Conservation (phyloP, 1,284 basidiomycete genomes). For the Apiotrichum sp. region DNA sequence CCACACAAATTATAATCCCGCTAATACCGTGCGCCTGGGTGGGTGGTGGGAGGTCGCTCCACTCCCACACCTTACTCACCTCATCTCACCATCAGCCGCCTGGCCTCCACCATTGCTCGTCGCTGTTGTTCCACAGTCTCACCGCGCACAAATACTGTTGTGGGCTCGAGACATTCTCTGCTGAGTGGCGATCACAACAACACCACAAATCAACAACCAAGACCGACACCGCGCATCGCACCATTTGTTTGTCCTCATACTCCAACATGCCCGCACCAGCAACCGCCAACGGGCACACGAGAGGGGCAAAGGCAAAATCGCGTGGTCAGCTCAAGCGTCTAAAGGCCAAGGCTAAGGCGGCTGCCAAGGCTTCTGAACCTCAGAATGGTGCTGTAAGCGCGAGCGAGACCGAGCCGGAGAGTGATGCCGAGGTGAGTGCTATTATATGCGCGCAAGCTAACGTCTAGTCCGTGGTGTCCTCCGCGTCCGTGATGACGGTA, state of each 20-base stretch:
- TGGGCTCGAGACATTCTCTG: no score
- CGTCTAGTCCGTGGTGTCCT: constrained; percentile 23
- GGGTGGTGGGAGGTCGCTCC: no score
- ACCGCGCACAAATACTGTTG: no score
- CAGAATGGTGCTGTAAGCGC: constrained; percentile 36
- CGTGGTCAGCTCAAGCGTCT: constrained; percentile 40
- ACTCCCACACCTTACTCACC: no score
- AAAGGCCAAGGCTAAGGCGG: constrained; percentile 40
- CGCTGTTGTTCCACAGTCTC: no score
- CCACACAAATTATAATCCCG: background rate
- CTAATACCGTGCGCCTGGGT: background rate
- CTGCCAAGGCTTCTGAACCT: constrained; percentile 17
- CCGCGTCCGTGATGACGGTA: constrained; percentile 25
- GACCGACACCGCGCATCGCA: no score
- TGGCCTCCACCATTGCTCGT: no score
- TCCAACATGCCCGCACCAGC: constrained; percentile 13
- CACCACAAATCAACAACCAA: no score
- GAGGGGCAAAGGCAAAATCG: constrained; percentile 33
- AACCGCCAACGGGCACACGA: constrained; percentile 21
- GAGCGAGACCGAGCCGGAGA: constrained; percentile 27
- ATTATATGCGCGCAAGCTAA: background rate
- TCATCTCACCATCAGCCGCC: no score
- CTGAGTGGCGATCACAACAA: no score
- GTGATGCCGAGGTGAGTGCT: constrained; percentile 37
- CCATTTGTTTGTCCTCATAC: no score